Conservation (phyloP, 2,329 filamentous ascomycete genomes). For the Fonsecaea nubica region DNA sequence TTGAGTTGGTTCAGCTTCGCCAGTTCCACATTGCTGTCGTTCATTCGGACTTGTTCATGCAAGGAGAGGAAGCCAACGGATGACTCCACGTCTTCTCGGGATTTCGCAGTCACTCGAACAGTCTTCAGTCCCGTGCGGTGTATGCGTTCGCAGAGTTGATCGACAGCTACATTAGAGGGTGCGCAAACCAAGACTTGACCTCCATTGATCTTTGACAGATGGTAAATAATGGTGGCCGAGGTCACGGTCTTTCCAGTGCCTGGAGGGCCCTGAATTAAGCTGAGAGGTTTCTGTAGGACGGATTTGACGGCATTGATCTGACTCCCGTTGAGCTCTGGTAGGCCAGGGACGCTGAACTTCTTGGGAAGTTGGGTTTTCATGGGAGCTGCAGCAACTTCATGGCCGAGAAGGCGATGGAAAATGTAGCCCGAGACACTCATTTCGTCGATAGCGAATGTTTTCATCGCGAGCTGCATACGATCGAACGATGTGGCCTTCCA, state of each 20-base stretch:
- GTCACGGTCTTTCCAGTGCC: slow-evolving; percentile 99
- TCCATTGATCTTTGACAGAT: slow-evolving; percentile 91
- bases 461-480: slow-evolving; percentile 99
- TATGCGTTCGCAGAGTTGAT: slow-evolving; percentile 96
- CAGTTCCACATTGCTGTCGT: slow-evolving; percentile 93
- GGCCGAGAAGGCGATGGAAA: slow-evolving; percentile 93
- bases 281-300: slow-evolving; percentile 89
- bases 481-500: slow-evolving; percentile 99
- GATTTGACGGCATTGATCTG: slow-evolving; percentile 97
- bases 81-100: slow-evolving; percentile 97
- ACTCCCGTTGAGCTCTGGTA: slow-evolving; percentile 93
- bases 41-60: slow-evolving; percentile 96
- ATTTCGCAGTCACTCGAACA: slow-evolving; percentile 97
- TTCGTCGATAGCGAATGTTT: slow-evolving; percentile 96
- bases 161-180: slow-evolving; percentile 96
- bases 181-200: slow-evolving; percentile 96
- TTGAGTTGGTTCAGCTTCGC: slow-evolving; percentile 93
- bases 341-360: slow-evolving; percentile 92
- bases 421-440: slow-evolving; percentile 99
- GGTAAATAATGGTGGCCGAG: slow-evolving; percentile 97
- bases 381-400: slow-evolving; percentile 90
- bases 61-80: slow-evolving; percentile 93
- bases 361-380: slow-evolving; percentile 96
- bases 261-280: slow-evolving; percentile 93
- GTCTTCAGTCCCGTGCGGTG: slow-evolving; percentile 94